These are phyloP conservation scores for Pseudofabraea citricarpa DNA, from an alignment of 2,329 filamentous ascomycete species.

Conservation along the genomic window DNA sequence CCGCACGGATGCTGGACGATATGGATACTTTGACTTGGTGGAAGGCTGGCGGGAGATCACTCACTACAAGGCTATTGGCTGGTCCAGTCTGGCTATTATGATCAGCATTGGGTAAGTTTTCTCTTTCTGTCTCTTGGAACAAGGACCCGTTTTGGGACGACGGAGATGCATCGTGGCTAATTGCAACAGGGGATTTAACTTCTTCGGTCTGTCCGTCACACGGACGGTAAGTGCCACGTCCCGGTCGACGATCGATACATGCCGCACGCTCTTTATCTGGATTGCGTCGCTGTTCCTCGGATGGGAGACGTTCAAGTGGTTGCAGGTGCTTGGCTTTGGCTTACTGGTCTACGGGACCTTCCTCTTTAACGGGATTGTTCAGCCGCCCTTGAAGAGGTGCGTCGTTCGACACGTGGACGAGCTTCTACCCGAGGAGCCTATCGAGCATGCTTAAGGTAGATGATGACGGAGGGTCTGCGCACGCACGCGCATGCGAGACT, in stretches of 20 bases:
- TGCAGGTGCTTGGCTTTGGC: slow-evolving; percentile 85
- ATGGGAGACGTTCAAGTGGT: slow-evolving; percentile 97
- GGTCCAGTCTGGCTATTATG: slow-evolving; percentile 90
- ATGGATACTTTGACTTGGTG: slow-evolving; percentile 85
- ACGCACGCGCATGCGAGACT: too few species aligned
- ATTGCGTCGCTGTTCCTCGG: slow-evolving; percentile 86
- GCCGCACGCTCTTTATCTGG: slow-evolving; percentile 97
- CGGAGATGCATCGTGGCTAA: slow-evolving; percentile 8
- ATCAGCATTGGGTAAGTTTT: slow-evolving; percentile 82
- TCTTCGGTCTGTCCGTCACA: slow-evolving; percentile 93
- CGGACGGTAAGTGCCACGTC: slow-evolving; percentile 86
- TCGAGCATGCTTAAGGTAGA: slow-evolving; percentile 62
- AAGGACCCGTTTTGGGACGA: too few species aligned
- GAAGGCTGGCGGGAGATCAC: slow-evolving; percentile 83
- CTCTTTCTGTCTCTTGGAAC: too few species aligned
- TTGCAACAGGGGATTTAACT: slow-evolving; percentile 80
- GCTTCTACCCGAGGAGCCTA: slow-evolving; percentile 75
- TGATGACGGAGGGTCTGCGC: too few species aligned
- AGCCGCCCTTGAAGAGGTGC: slow-evolving; percentile 69
- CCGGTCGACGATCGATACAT: slow-evolving; percentile 94
- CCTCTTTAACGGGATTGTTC: slow-evolving; percentile 90
- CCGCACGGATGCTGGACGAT: slow-evolving; percentile 63
- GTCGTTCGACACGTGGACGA: slow-evolving; percentile 54
- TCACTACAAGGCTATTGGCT: slow-evolving; percentile 61
- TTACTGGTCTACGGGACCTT: slow-evolving; percentile 95